Evolutionary conservation across 164 flowering plant species (phyloP), one percentile per base, ranked within the genome.

Genomic region (Nelumbo lutea): DNA sequence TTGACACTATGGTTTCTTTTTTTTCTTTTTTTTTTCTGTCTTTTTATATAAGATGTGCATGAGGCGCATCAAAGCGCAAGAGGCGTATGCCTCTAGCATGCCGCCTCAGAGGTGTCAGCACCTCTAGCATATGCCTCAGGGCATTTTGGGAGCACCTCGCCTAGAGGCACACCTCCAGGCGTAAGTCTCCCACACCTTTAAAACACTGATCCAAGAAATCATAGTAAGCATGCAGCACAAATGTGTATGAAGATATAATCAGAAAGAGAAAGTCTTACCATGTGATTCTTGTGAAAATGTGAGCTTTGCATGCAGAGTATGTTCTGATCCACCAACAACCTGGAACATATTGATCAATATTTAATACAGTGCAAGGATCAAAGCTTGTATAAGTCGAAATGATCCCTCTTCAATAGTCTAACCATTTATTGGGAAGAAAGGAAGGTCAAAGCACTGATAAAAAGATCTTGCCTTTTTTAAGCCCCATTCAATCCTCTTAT

Each of bases 281-380:
- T 87, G 96, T 50, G 83, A 83, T 78, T 91, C 98, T 73, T 90
- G 97, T 45, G 93, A 85, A 75, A 91, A 91, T 64, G 96, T 88
- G 72, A 94, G 85, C 76, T 88, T 94, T 64, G 95, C 98, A 52
- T 89, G 96, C 60, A 93, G 81, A 7, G 91, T 91, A 78, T 88
- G 91, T 66, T 88, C 97, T 50, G 90, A 80, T 72, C 96, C 98
- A 69, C 98, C 98, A 74, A 94, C 90, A 83, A 94, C 85, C 97
- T 94, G 83, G 68, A 67, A 64, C 10, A 46, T 11, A 48, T 50
- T 8, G 5, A 57, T 75, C 11, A 41, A 68, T 38, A 60, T 42
- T 7, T 58, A 15, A 38, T 42, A 1, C 7, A n/a, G 58, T n/a
- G 48, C 53, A n/a, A 55, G 4, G 39, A 4, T n/a, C 48, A 52